These are phyloP conservation scores for Dioscorea dumetorum DNA, from an alignment of 106 monocot genomes.

Conservation along the genomic window DNA sequence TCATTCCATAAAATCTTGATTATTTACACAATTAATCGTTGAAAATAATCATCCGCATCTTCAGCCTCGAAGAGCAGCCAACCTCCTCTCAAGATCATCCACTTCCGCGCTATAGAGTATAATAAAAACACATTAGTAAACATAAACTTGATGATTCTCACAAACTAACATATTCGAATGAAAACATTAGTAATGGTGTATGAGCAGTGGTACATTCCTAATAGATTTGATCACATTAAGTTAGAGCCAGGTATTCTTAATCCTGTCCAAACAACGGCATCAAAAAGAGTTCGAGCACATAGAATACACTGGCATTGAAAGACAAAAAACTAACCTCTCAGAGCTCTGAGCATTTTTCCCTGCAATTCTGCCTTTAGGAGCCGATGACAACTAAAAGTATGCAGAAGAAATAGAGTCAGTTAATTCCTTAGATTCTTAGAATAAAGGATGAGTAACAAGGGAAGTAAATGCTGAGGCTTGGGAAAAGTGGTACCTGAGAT, in stretches of 20 bases:
- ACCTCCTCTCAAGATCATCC: slow-evolving; percentile 54
- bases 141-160: not conserved
- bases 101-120: slow-evolving; percentile 35
- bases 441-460: not conserved
- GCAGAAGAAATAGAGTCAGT: not conserved
- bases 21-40: not conserved
- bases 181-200: too few relatives aligned
- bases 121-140: not conserved
- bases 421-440: not conserved
- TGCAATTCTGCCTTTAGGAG: slow-evolving; percentile 68
- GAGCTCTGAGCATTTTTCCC: slow-evolving; percentile 40
- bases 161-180: too few relatives aligned
- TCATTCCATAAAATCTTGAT: too few relatives aligned
- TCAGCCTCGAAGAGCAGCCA: slow-evolving; percentile 44
- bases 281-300: too few relatives aligned
- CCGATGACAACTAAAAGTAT: slow-evolving; percentile 52
- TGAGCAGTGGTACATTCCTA: too few relatives aligned
- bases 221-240: too few relatives aligned
- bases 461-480: not conserved
- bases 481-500: slow-evolving; percentile 59
- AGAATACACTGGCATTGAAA: too few relatives aligned
- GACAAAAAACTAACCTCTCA: slow-evolving; percentile 41
- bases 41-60: not conserved
- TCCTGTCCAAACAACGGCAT: too few relatives aligned
- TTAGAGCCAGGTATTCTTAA: too few relatives aligned